Base-by-base conservation (phyloP, 2,329 filamentous ascomycete genomes). In the Drechslerella dactyloides region DNA sequence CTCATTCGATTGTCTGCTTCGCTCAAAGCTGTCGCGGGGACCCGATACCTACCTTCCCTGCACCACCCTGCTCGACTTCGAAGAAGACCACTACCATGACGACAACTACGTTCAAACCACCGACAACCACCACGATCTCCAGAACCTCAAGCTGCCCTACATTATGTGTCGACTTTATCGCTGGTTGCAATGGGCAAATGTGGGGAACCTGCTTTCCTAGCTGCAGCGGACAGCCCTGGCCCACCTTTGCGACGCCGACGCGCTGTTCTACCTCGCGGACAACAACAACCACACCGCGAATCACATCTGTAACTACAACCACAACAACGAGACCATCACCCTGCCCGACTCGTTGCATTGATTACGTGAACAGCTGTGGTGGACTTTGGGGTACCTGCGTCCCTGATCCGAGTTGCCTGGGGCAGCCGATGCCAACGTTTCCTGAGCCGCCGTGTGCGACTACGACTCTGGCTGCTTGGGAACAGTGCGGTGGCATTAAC, bases 371-470 rank as follows among this genome's bases (percentile, higher is more conserved):
- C 35, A 37, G 37, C 19, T 69, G 64, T 21, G 42, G 64, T 24
- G 42, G 35, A 19, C 1, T 69, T 19, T 69, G 57, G 56, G 64
- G 64, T 23, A 61, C 56, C 13, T 69, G 64, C 19, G 4, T 69
- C 8, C 27, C 27, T 33, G 27, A 33, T 33, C 40, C 56, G 5
- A 55, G 23, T 11, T 69, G 64, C 13, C 37, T 24, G 0, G 57
- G 57, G 1, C 23, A 46, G 15, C 10, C 33, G 7, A 13, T 61
- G 1, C 56, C 64, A 17, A 61, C 56, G 11, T 61, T 54, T 48
- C 48, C 53, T 1, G 21, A 23, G 21, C 65, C 58, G 11, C 10
- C 44, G 2, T 70, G 65, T 15, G n/a, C 37, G 13, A 23, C 35
- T 19, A 53, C 30, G 8, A 53, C 50, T 15, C 24, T 53, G 7